These are phyloP conservation scores for Trichoderma semiorbis DNA, from an alignment of 2,329 filamentous ascomycete species.

Conservation along the genomic window DNA sequence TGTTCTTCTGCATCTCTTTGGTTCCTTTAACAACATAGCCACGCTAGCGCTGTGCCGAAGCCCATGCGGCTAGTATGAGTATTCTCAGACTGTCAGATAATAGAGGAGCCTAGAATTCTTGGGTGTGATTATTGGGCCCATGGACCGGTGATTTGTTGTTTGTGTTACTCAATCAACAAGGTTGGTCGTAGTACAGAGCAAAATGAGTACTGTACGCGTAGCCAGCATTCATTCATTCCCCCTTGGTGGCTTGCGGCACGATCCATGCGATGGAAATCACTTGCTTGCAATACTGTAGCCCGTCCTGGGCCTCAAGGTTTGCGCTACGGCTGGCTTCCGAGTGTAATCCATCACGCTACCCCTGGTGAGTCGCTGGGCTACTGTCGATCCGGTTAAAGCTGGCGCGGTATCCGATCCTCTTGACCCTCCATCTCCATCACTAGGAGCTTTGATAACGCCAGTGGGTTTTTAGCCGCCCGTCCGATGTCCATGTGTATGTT, in stretches of 20 bases:
- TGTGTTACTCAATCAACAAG: background rate
- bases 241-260: background rate
- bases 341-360: background rate
- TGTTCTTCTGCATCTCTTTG: background rate
- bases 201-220: background rate
- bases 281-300: background rate
- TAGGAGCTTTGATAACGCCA: background rate
- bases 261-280: background rate
- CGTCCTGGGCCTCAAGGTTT: background rate
- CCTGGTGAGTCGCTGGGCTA: background rate
- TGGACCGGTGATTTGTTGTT: background rate
- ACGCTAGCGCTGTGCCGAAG: background rate
- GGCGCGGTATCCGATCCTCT: background rate
- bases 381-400: constrained; percentile 6
- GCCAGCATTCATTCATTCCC: background rate
- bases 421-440: background rate
- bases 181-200: background rate
- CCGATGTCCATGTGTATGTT: background rate
- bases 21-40: background rate
- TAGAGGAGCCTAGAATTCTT: constrained; percentile 3
- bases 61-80: background rate
- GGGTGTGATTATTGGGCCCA: background rate
- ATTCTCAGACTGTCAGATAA: background rate
- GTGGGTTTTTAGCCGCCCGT: background rate
- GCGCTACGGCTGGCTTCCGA: constrained; percentile 11